Conservation (phyloP, 192 early-diverging fungal genomes). For the Coemansia sp. region DNA sequence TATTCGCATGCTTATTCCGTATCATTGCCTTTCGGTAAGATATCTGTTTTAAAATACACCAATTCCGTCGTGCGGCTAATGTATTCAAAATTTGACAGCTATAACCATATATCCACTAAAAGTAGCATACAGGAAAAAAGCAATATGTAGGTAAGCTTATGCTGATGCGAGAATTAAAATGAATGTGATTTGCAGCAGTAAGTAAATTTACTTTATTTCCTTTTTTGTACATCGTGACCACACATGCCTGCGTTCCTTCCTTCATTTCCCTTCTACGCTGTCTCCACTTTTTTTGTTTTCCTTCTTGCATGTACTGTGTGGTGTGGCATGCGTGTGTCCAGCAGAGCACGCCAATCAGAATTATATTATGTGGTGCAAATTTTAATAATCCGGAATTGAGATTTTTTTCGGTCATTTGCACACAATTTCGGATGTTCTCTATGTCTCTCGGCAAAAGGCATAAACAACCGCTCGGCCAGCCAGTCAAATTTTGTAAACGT, state of each 20-base stretch:
- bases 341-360: not conserved
- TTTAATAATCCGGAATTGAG: too few relatives aligned
- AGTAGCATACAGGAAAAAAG: not conserved
- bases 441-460: not conserved
- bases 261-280: not conserved
- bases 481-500: too few relatives aligned
- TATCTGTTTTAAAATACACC: not conserved
- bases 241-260: not conserved
- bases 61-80: not conserved
- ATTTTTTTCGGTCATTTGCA: not conserved
- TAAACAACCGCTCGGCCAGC: too few relatives aligned
- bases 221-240: not conserved
- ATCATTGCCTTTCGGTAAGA: not conserved
- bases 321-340: slow-evolving; percentile 1
- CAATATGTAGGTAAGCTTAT: not conserved
- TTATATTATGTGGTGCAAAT: too few relatives aligned
- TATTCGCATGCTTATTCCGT: not conserved
- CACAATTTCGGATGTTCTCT: not conserved
- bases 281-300: not conserved
- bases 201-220: too few relatives aligned
- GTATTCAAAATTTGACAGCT: not conserved
- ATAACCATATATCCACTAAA: not conserved
- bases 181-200: not conserved
- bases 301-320: not conserved
- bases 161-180: not conserved